Evolutionary conservation across 176 grass and related monocot genomes (phyloP).

Genomic region (Carex kokanica): DNA sequence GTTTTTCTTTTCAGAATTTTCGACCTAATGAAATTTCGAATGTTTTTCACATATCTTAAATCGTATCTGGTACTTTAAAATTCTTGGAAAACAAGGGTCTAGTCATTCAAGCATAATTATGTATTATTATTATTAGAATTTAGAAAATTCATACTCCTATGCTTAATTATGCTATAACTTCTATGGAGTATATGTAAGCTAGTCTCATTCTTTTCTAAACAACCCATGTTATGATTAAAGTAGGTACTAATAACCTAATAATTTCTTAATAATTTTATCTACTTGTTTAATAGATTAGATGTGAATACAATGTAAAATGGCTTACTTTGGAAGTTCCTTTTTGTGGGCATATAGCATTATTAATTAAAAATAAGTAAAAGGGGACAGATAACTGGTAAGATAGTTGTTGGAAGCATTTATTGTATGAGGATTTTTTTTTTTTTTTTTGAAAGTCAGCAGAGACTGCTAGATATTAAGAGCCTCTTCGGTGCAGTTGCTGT

Average conservation of each 20-base stretch:
- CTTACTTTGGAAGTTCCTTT: background rate
- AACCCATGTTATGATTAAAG: background rate
- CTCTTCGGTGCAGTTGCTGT: too few species aligned
- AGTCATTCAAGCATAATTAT: background rate
- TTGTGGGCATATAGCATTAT: background rate
- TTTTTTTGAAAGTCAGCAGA: too few species aligned
- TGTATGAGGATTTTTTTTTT: background rate
- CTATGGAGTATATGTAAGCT: too few species aligned
- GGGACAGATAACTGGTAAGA: background rate
- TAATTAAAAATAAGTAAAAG: background rate
- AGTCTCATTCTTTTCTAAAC: background rate
- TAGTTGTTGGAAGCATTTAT: slow-evolving; percentile 30
- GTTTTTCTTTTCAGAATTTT: background rate
- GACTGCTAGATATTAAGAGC: too few species aligned
- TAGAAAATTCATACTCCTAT: background rate
- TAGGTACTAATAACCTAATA: background rate
- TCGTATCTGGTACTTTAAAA: background rate
- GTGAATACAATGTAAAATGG: background rate
- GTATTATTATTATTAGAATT: background rate
- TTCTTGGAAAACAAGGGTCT: background rate
- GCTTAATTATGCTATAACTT: background rate
- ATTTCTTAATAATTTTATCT: background rate
- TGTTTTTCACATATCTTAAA: background rate
- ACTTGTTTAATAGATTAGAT: background rate
- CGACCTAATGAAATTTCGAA: background rate